Conservation (phyloP, 2,329 filamentous ascomycete species). For the Diaporthe sp. region DNA sequence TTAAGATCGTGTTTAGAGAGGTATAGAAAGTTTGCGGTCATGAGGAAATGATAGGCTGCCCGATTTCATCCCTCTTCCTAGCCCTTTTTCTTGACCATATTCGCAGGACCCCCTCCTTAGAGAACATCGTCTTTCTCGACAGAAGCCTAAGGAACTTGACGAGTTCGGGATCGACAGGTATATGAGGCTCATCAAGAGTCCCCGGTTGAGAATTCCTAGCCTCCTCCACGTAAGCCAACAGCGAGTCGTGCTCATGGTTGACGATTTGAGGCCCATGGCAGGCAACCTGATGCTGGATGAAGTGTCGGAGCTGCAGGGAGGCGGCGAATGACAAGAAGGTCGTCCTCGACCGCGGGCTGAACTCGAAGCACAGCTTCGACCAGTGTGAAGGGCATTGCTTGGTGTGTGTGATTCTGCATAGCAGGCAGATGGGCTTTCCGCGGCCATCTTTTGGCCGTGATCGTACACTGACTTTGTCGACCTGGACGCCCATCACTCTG, state of each 20-base stretch:
- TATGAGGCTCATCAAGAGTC: constrained; percentile 2
- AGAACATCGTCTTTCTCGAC: not conserved
- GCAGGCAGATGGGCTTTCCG: not conserved
- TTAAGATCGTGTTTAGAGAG: not conserved
- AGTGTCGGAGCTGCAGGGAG: constrained; percentile 13
- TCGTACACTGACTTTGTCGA: not conserved
- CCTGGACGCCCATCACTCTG: not conserved
- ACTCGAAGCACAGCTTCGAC: constrained; percentile 15
- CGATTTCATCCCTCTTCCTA: not conserved
- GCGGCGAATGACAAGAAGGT: not conserved
- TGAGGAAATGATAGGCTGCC: not conserved
- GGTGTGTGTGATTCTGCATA: not conserved
- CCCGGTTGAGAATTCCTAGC: not conserved
- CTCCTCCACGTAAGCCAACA: constrained; percentile 11
- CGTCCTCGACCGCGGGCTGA: not conserved
- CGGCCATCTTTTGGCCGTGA: not conserved
- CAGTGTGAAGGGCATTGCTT: not conserved
- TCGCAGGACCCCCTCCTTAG: not conserved
- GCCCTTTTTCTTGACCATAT: not conserved
- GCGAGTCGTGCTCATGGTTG: not conserved
- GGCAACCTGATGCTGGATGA: not conserved
- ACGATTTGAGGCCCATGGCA: not conserved
- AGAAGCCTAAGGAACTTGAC: not conserved
- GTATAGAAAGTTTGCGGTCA: not conserved
- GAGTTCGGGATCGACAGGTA: constrained; percentile 4